Conservation (phyloP, 176 grass and related monocot species). For the Zoysia pacifica region DNA sequence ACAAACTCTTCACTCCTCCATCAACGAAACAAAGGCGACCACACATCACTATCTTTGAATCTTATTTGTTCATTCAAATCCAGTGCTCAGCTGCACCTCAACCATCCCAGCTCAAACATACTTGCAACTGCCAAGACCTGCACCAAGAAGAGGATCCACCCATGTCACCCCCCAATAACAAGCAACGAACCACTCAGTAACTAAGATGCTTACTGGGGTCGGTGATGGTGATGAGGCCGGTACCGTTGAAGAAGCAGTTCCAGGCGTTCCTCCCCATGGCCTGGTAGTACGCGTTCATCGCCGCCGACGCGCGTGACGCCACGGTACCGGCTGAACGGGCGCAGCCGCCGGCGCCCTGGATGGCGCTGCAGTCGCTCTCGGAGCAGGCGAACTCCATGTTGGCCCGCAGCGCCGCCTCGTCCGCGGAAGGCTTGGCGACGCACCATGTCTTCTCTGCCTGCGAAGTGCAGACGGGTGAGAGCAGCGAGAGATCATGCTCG, state of each 20-base stretch:
- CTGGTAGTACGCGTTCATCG: constrained; percentile 68
- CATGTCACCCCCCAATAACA: not conserved
- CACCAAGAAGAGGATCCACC: not conserved
- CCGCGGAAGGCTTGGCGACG: constrained; percentile 41
- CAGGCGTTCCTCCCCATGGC: constrained; percentile 49
- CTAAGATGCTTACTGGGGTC: constrained; percentile 54
- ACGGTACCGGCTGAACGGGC: not conserved
- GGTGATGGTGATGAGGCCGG: constrained; percentile 52
- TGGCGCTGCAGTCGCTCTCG: constrained; percentile 42
- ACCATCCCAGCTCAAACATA: constrained; percentile 31
- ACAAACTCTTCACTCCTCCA: not conserved
- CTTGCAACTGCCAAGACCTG: constrained; percentile 48
- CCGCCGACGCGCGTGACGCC: constrained; percentile 27
- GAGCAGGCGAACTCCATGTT: constrained; percentile 65
- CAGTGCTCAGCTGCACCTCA: no score
- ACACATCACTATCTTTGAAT: not conserved
- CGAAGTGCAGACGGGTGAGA: not conserved
- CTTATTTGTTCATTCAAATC: constrained; percentile 34
- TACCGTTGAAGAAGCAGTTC: constrained; percentile 70
- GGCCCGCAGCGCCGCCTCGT: constrained; percentile 17
- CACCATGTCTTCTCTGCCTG: constrained; percentile 56
- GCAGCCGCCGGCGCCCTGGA: constrained; percentile 40
- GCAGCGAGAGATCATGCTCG: not conserved
- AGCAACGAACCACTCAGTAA: not conserved
- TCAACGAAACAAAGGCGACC: not conserved